Evolutionary conservation across 805 yeast species (phyloP).

Genomic region (Wickerhamomyces queroliae): DNA sequence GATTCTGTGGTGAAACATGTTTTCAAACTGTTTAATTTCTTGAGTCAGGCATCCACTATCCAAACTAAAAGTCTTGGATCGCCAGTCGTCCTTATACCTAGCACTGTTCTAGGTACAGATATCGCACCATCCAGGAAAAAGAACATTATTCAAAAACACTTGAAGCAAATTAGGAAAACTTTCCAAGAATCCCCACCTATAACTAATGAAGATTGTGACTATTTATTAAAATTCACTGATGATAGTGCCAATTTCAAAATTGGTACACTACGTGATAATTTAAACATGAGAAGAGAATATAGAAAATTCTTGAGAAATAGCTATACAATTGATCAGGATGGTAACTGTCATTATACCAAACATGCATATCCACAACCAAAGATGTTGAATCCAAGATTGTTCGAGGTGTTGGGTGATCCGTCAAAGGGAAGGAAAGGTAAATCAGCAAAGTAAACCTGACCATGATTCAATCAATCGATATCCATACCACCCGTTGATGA

Average conservation of each 20-base stretch:
- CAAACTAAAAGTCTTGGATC: slow-evolving; percentile 15
- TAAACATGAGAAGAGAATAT: slow-evolving; percentile 13
- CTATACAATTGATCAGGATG: slow-evolving; percentile 13
- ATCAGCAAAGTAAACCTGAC: slow-evolving; percentile 5
- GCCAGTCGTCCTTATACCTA: slow-evolving; percentile 14
- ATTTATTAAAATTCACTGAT: slow-evolving; percentile 12
- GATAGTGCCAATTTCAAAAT: not conserved
- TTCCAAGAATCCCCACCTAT: slow-evolving; percentile 17
- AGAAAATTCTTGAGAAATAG: slow-evolving; percentile 18
- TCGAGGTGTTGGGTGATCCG: not conserved
- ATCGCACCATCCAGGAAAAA: slow-evolving; percentile 13
- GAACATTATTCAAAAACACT: slow-evolving; percentile 16
- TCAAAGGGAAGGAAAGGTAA: slow-evolving; percentile 1
- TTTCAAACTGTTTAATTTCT: slow-evolving; percentile 13
- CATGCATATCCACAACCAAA: slow-evolving; percentile 12
- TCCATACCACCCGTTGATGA: too few species aligned
- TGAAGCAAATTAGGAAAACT: slow-evolving; percentile 13
- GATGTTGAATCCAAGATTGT: not conserved
- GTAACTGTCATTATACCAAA: slow-evolving; percentile 10
- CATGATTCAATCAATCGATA: too few species aligned
- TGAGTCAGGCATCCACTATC: slow-evolving; percentile 4
- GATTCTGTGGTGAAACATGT: slow-evolving; percentile 17
- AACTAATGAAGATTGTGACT: slow-evolving; percentile 9
- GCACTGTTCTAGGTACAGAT: slow-evolving; percentile 15
- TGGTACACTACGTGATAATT: not conserved